Base-by-base conservation (phyloP, 1,139 yeast genomes). In the Lodderomyces oxycetoniae region DNA sequence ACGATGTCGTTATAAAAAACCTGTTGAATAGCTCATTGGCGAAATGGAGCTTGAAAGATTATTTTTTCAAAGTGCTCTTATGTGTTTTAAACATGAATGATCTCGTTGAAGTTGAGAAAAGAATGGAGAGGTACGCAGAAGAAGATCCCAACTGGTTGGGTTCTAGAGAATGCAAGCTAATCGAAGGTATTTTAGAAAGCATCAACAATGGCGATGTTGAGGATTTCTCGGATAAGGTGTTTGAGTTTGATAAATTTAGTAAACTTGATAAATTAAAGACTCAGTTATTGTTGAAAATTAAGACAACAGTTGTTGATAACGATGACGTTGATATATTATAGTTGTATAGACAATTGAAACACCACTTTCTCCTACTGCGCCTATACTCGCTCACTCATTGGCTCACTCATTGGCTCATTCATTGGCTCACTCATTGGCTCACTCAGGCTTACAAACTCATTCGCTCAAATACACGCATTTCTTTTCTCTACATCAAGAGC, bases 261-360 rank as follows among this genome's bases (percentile, higher is more conserved):
- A 87, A 88, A 59, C 76, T 91, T 39, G 98, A 93, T 57, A 86
- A 83, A 50, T 82, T 95, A 79, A 88, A 86, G 67, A 86, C 96
- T n/a, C 79, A 85, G 25, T 67, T 91, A 37, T 70, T 93, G 46
- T 72, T 89, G 51, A 82, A 82, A 60, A 79, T 91, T 49, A 91
- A 91, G 67, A 82, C 75, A 45, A 62, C 74, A 5, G 81, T 86
- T 34, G 76, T 77, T 31, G 81, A 77, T 40, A 83, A 79, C 32
- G 95, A 84, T 37, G 95, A 86, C 38, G 80, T 73, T 30, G 74
- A 68, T 42, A 37, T 44, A 25, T 43, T 44, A 17, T 43, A 40
- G 36, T 23, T 12, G 22, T 19, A 19, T 10, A 7, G 10, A 7
- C 10, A 19, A 7, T 19, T 19, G 10, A 19, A 7, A 7, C 22